phyloP scores from a whole-genome alignment of 2,329 filamentous ascomycete species.

The Curvularia verruculosa region DNA sequence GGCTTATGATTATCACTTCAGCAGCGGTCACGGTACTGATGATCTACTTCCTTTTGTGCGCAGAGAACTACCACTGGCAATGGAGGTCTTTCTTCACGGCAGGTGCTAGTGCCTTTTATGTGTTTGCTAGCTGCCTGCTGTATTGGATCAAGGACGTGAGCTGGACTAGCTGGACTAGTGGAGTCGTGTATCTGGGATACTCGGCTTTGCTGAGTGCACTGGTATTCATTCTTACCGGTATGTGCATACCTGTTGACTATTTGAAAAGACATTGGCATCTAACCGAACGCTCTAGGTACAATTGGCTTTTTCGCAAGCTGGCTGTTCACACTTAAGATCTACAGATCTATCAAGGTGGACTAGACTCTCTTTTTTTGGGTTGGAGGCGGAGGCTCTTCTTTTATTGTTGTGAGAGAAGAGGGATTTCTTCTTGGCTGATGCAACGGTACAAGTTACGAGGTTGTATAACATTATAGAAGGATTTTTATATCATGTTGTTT shows the following conservation, averaged over 20 bases:
- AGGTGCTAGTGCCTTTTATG: slow-evolving; percentile 87
- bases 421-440: neutral
- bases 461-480: slow-evolving; percentile 5
- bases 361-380: slow-evolving; percentile 50
- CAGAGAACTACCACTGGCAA: slow-evolving; percentile 99
- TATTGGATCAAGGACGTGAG: slow-evolving; percentile 91
- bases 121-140: slow-evolving; percentile 87
- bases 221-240: slow-evolving; percentile 93
- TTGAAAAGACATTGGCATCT: slow-evolving; percentile 3
- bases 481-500: slow-evolving; percentile 9
- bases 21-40: slow-evolving; percentile 91
- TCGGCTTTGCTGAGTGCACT: slow-evolving; percentile 86
- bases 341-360: slow-evolving; percentile 97
- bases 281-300: slow-evolving; percentile 66
- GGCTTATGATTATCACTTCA: slow-evolving; percentile 93
- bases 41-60: slow-evolving; percentile 94
- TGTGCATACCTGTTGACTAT: slow-evolving; percentile 43
- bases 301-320: slow-evolving; percentile 96
- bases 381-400: neutral
- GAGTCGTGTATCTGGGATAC: slow-evolving; percentile 92
- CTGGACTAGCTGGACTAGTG: slow-evolving; percentile 82
- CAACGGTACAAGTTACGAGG: neutral
- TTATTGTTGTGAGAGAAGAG: too few species aligned
- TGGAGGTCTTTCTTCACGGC: slow-evolving; percentile 94
- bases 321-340: slow-evolving; percentile 93